Evolutionary conservation across 116 monocot genomes (phyloP), one percentile per base, ranked within the genome.

Genomic region (Posidonia oceanica): DNA sequence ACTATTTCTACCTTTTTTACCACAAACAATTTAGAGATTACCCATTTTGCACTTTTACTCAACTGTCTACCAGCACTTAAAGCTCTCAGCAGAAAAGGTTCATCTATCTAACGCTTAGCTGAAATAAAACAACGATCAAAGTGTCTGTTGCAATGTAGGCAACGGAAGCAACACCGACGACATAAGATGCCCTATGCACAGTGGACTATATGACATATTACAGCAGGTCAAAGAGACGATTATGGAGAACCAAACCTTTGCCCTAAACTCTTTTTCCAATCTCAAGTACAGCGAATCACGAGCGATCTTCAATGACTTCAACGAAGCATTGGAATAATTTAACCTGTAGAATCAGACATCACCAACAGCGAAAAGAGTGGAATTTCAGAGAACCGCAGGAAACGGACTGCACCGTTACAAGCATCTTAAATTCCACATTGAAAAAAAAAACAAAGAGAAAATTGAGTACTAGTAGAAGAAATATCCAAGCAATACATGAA

Each of bases 241-340:
- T 22, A 2, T 39, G 16, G 2, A 67, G 40, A 67, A 7, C 7
- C 41, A 14, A 71, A 90, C 90, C 86, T 86, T 82, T 3, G 69
- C 77, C 52, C 23, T 70, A 41, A 86, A 68, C 18, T 39, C 61
- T 13, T 37, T 16, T 11, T 64, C 61, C 69, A 90, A 36, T 61
- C 78, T 80, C 65, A 64, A 13, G 41, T 84, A 75, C 14, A 82
- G 64, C 2, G 86, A 78, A 40, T 82, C 84, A 14, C 90, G 77
- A 18, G 5, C 5, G 63, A 39, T 82, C 72, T 72, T 86, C 74
- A 72, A 55, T 7, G 78, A 58, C 21, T 67, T 82, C 71, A 90
- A 54, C 23, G 22, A 29, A 37, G 71, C 23, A 36, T 78, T 62
- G 74, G 72, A 80, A 3, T 80, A 78, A 66, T 52, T 77, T 60